Evolutionary conservation across 805 yeast species (phyloP), one percentile per base, ranked within the genome.

Genomic region (Candida quercuum): DNA sequence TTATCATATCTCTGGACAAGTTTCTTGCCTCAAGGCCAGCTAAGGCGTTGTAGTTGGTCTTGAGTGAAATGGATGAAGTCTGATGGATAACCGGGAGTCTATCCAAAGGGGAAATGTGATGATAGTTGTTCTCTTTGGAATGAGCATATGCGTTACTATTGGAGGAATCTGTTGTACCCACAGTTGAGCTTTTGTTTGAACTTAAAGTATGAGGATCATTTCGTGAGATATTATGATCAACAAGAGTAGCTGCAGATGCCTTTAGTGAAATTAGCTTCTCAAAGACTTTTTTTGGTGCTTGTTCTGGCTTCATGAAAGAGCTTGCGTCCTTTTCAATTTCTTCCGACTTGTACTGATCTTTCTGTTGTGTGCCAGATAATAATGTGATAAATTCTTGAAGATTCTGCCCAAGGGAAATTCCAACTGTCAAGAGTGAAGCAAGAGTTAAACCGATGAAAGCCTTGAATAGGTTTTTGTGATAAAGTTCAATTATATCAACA

Each of bases 241-340:
- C 56, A n/a, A 53, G 34, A 2, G 58, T 53, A 9, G 48, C 52
- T 5, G 58, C 52, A 7, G 56, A 51, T 3, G 55, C 49, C 38
- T 53, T 53, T 33, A 51, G 18, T 4, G 56, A 48, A 19, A 51
- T 39, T 13, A 37, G 22, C 31, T 40, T 41, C 14, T 39, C 39
- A 31, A 16, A 26, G 3, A 19, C 23, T 3, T 33, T 25, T 13
- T 38, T 32, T 5, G 21, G 25, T 2, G n/a, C n/a, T n/a, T n/a
- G n/a, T n/a, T n/a, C n/a, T n/a, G n/a, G n/a, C n/a, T n/a, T n/a
- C n/a, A n/a, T n/a, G n/a, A n/a, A n/a, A n/a, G 22, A n/a, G 12
- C 13, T 16, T 24, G 24, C 5, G 11, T 28, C 38, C 15, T 28
- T 28, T 15, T 31, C 20, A 11, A 19, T 8, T 29, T 17, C 14